A percentile compares a stretch with the other conserved stretches of the same genome.
phyloP scores from a whole-genome alignment of 192 early-diverging fungal species.

The Gonapodya prolifera region DNA sequence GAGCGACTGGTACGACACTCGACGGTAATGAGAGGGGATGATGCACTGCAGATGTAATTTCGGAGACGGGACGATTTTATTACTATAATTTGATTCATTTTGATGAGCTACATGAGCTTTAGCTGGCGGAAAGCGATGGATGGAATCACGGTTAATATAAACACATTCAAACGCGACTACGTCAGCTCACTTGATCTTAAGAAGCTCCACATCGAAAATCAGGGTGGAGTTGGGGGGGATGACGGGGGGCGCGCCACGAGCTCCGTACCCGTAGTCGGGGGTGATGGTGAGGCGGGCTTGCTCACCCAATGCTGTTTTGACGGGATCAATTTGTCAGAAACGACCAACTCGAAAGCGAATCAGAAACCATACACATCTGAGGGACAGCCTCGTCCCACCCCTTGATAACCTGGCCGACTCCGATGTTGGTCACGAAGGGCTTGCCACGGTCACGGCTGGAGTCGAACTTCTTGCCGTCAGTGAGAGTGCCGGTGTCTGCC shows the following conservation, averaged over 20 bases:
- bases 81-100: not conserved
- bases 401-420: slow-evolving; percentile 41
- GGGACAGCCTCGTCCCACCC: slow-evolving; percentile 62
- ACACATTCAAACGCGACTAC: not conserved
- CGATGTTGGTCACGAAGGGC: slow-evolving; percentile 18
- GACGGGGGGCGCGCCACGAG: slow-evolving; percentile 36
- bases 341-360: not conserved
- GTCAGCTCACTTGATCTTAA: not conserved
- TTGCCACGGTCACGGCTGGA: slow-evolving; percentile 42
- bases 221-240: slow-evolving; percentile 53
- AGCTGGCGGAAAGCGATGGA: not conserved
- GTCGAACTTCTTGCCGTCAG: slow-evolving; percentile 55
- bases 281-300: slow-evolving; percentile 43
- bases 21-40: not conserved
- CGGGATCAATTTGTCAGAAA: not conserved
- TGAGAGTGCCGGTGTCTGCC: slow-evolving; percentile 31
- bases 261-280: slow-evolving; percentile 54
- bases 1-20: not conserved
- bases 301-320: slow-evolving; percentile 30
- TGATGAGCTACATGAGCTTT: not conserved
- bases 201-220: slow-evolving; percentile 15
- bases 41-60: not conserved
- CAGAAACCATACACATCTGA: slow-evolving; percentile 29
- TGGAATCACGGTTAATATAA: not conserved
- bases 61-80: not conserved